Evolutionary conservation across 371 early-diverging fungal species (phyloP).

Genomic region (Choanephora cucurbitarum): DNA sequence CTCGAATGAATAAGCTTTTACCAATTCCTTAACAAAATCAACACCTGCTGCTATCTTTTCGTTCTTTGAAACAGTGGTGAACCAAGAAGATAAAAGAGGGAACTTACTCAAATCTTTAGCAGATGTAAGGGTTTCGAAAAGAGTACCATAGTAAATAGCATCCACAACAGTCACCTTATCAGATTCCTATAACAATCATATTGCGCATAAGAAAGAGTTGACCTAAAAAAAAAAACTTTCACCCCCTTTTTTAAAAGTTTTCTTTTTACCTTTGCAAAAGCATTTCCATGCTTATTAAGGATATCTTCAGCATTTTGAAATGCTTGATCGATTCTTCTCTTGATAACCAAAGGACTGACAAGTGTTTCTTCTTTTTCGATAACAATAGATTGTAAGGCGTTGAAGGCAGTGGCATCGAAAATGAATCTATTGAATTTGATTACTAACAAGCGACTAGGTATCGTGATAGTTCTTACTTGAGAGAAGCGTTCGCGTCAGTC

Average conservation of each 20-base stretch:
- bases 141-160: constrained; percentile 39
- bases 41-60: constrained; percentile 28
- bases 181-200: constrained; percentile 26
- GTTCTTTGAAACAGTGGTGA: constrained; percentile 30
- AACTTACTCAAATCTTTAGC: constrained; percentile 33
- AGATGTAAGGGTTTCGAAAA: constrained; percentile 35
- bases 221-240: constrained; percentile 1
- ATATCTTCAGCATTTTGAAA: constrained; percentile 30
- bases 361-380: constrained; percentile 43
- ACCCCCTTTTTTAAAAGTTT: too few relatives aligned
- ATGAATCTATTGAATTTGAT: constrained; percentile 27
- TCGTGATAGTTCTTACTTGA: constrained; percentile 33
- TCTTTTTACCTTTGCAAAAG: constrained; percentile 33
- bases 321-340: constrained; percentile 42
- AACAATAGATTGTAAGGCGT: constrained; percentile 29
- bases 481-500: constrained; percentile 45
- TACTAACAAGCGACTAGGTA: not conserved
- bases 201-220: not conserved
- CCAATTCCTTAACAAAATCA: constrained; percentile 32
- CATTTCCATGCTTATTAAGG: constrained; percentile 20
- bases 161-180: constrained; percentile 33
- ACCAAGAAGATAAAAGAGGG: constrained; percentile 39
- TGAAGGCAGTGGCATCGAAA: constrained; percentile 31
- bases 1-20: constrained; percentile 5
- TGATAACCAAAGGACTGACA: constrained; percentile 33